A percentile compares a stretch with the other conserved stretches of the same genome.
phyloP scores from a whole-genome alignment of 2,329 filamentous ascomycete genomes.

The Fusarium incarnatum region DNA sequence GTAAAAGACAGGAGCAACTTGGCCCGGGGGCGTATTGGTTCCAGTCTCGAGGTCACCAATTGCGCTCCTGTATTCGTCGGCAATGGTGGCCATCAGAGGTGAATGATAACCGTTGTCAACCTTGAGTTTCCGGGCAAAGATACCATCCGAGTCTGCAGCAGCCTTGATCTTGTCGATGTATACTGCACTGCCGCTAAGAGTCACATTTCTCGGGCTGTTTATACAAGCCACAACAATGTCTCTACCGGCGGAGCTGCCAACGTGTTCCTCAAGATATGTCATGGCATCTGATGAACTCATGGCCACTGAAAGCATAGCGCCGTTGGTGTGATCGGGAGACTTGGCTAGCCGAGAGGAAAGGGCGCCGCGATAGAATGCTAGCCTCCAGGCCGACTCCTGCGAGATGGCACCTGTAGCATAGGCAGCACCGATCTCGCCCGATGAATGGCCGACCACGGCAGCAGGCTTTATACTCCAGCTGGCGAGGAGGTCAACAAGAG shows the following conservation, averaged over 20 bases:
- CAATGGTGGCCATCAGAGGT: slow-evolving; percentile 55
- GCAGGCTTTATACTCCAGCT: slow-evolving; percentile 47
- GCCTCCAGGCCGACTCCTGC: slow-evolving; percentile 47
- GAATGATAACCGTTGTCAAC: slow-evolving; percentile 63
- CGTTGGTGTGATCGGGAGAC: slow-evolving; percentile 12
- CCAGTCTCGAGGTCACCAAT: slow-evolving; percentile 5
- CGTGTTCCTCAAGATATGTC: slow-evolving; percentile 25
- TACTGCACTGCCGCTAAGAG: slow-evolving; percentile 22
- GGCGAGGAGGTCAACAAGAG: slow-evolving; percentile 53
- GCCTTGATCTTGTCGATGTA: slow-evolving; percentile 19
- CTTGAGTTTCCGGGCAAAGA: slow-evolving; percentile 47
- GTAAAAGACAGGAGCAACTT: slow-evolving; percentile 2
- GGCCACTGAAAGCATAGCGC: slow-evolving; percentile 52
- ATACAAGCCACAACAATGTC: slow-evolving; percentile 20
- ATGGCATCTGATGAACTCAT: slow-evolving; percentile 39
- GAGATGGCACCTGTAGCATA: slow-evolving; percentile 51
- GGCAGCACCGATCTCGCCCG: slow-evolving; percentile 56
- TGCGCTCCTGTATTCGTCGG: background rate
- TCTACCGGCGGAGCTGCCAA: slow-evolving; percentile 6
- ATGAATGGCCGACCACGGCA: slow-evolving; percentile 54
- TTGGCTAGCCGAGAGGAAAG: slow-evolving; percentile 4
- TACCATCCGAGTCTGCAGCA: slow-evolving; percentile 2
- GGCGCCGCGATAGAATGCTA: slow-evolving; percentile 53
- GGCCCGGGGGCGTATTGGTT: background rate
- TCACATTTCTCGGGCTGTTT: slow-evolving; percentile 32